Evolutionary conservation across 805 yeast genomes (phyloP), one percentile per base, ranked within the genome.

Genomic region (Helenozyma rhizophorensis): DNA sequence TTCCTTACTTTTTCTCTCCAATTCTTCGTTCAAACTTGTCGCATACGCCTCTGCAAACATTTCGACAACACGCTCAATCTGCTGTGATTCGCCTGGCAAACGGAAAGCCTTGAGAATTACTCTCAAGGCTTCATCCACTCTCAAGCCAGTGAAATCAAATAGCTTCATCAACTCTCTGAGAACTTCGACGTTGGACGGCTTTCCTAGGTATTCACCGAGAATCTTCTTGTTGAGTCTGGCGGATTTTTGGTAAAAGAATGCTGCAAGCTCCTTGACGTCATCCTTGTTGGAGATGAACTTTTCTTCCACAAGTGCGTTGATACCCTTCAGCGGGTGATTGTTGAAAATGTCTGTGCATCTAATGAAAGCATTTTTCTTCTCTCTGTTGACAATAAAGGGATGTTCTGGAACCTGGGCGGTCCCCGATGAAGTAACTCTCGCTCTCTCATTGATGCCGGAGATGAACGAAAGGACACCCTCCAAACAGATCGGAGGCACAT

Each of bases 11-110:
- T 81, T 86, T n/a, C n/a, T n/a, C n/a, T n/a, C n/a, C n/a, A n/a
- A n/a, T n/a, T n/a, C n/a, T n/a, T n/a, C n/a, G n/a, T n/a, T n/a
- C n/a, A n/a, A n/a, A n/a, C n/a, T n/a, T n/a, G n/a, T n/a, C 37
- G 83, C 83, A 58, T 86, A 93, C 37, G 84, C 76, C 25, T 78
- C 80, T 3, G 95, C 88, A 58, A 93, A 93, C 5, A 77, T 68
- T 50, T 90, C 97, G 18, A 93, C 82, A 11, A 90, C 76, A 49
- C 96, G 73, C 56, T 93, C 98, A 54, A 93, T 93, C 56, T 87
- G 96, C 52, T 88, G 97, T 0, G 97, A 83, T 60, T 93, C 99
- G 39, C 99, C 99, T 1, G 97, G 97, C 30, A 93, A 69, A 56
- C 98, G 75, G 53, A 93, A 90, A 14, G 83, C 75, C 36, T 84